Evolutionary conservation across 2,329 filamentous ascomycete genomes (phyloP), one percentile per base, ranked within the genome.

Genomic region (Cladophialophora yegresii): DNA sequence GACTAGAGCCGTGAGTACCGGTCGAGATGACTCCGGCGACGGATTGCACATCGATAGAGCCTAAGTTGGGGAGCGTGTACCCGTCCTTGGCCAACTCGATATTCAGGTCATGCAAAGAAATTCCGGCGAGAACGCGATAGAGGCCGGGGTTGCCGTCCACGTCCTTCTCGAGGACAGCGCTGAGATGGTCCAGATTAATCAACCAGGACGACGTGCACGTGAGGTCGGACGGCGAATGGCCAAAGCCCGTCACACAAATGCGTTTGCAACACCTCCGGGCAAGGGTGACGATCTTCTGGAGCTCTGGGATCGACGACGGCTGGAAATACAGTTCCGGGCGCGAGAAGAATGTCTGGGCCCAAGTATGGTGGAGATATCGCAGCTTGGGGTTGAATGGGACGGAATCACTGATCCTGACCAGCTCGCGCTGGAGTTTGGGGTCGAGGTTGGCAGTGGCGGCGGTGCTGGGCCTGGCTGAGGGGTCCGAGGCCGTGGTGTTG

Each of bases 161-260:
- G 7, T 86, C 83, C 32, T 54, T 62, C 49, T 70, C 69, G 56
- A 96, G 74, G 32, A 98, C 84, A 60, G 84, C 82, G 74, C 86
- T 87, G 79, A 91, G 91, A 69, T 89, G 84, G 80, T 99, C 95
- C 66, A 99, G 85, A 76, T 97, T 98, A 71, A 98, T 82, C 74
- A 97, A 87, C 95, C 95, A 98, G 68, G 90, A 91, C 16, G 91
- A 95, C 4, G 93, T 96, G 78, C 92, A 96, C 4, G 93, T 98
- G 50, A 99, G 80, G 73, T 93, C 89, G 69, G 90, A 96, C 7
- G 93, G 95, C 61, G 93, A 97, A 80, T 99, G 93, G 62, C 88
- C 92, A 72, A 90, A 93, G 65, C 95, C 93, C n/a, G 93, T 89
- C 5, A 90, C 90, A 40, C 93, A 89, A 64, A 99, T 80, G 65